Conservation (phyloP, 139 green algal genomes). For the Pseudopediastrum boryanum region DNA sequence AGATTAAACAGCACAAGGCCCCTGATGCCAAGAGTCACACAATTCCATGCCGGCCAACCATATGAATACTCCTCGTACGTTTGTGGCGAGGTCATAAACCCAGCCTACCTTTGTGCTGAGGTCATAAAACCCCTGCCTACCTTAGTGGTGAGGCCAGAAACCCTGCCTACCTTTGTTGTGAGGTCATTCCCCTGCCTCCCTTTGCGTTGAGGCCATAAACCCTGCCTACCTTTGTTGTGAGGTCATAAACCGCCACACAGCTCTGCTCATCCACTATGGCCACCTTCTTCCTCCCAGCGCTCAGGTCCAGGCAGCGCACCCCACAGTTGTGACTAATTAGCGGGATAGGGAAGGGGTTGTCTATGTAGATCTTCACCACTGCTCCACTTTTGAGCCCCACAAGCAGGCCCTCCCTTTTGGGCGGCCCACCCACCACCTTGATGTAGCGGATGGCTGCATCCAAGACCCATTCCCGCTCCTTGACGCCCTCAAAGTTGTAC, state of each 20-base stretch:
- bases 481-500: constrained; percentile 75
- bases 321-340: constrained; percentile 59
- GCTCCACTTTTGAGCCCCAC: constrained; percentile 76
- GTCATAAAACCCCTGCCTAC: too few species aligned
- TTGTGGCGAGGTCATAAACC: too few species aligned
- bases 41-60: too few species aligned
- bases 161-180: too few species aligned
- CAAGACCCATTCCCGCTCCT: constrained; percentile 78
- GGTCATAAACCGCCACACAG: constrained; percentile 74
- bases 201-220: too few species aligned
- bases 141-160: too few species aligned
- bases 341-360: constrained; percentile 83
- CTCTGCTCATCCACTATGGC: constrained; percentile 83
- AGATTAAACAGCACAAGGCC: too few species aligned
- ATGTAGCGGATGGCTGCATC: constrained; percentile 83
- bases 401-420: constrained; percentile 73
- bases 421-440: constrained; percentile 78
- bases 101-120: too few species aligned
- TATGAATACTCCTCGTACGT: too few species aligned
- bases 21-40: too few species aligned
- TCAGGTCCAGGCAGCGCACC: constrained; percentile 53
- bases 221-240: constrained; percentile 63
- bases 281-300: constrained; percentile 57
- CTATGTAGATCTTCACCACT: constrained; percentile 68
- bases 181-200: too few species aligned